Conservation (phyloP, 2,329 filamentous ascomycete species). For the Harringtonia lauricola region DNA sequence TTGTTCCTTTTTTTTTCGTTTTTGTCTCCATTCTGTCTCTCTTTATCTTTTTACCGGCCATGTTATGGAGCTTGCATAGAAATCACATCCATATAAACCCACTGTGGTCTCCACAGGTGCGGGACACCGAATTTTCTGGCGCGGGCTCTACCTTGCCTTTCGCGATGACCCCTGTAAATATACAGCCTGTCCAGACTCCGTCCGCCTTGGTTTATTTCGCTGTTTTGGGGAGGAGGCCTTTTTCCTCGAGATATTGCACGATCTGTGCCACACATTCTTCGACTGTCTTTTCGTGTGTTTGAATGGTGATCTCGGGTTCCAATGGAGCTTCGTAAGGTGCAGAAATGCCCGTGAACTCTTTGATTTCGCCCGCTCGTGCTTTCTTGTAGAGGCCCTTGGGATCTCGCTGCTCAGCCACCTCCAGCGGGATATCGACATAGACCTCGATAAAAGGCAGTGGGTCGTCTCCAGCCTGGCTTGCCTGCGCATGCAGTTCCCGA, state of each 20-base stretch:
- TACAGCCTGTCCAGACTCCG: background rate
- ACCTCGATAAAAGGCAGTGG: conserved; percentile 86
- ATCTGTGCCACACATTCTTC: conserved; percentile 86
- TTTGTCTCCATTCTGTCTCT: no score
- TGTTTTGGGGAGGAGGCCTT: conserved; percentile 39
- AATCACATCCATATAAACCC: no score
- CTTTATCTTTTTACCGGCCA: no score
- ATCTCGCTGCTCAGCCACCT: conserved; percentile 87
- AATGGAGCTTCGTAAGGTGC: conserved; percentile 89
- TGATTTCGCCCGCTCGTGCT: conserved; percentile 84
- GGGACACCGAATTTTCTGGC: no score
- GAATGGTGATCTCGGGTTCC: conserved; percentile 77
- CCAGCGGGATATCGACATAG: conserved; percentile 81
- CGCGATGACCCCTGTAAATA: no score
- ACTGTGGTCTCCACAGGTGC: no score
- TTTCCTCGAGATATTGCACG: conserved; percentile 62
- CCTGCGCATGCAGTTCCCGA: conserved; percentile 63
- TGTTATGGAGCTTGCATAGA: no score
- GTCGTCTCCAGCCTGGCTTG: conserved; percentile 46
- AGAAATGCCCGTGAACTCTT: conserved; percentile 92
- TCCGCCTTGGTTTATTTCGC: background rate
- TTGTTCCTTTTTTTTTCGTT: no score
- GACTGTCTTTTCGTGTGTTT: conserved; percentile 69
- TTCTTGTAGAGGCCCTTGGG: conserved; percentile 98
- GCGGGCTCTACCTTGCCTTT: no score